A percentile compares a stretch with the other conserved stretches of the same genome.
These are phyloP conservation scores for Geotrichum australiense DNA, from an alignment of 1,139 yeast genomes.

Conservation along the genomic window DNA sequence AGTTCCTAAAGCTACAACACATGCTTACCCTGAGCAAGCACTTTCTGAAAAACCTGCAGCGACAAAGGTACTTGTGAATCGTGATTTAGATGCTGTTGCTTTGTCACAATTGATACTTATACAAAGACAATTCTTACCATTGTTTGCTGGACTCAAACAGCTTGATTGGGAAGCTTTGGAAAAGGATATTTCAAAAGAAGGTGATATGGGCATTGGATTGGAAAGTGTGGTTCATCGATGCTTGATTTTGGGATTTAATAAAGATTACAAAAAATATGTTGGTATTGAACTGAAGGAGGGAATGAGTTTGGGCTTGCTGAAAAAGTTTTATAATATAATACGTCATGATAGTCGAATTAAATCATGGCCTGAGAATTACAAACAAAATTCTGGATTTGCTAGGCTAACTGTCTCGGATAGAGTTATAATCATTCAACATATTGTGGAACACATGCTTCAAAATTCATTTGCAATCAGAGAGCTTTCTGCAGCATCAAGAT, in stretches of 20 bases:
- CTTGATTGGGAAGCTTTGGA: slow-evolving; percentile 39
- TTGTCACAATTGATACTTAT: slow-evolving; percentile 29
- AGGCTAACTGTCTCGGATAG: slow-evolving; percentile 5
- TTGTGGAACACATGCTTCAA: slow-evolving; percentile 10
- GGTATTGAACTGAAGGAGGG: background rate
- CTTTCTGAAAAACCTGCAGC: no score
- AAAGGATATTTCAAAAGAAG: slow-evolving; percentile 28
- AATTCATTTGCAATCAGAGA: slow-evolving; percentile 1
- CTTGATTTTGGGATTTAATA: slow-evolving; percentile 33
- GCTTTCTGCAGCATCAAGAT: slow-evolving; percentile 5
- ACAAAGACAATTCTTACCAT: slow-evolving; percentile 30
- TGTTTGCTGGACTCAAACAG: slow-evolving; percentile 32
- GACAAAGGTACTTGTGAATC: no score
- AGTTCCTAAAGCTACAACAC: no score
- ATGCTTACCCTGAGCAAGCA: no score
- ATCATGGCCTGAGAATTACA: slow-evolving; percentile 1
- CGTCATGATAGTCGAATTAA: no score
- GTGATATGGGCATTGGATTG: slow-evolving; percentile 27
- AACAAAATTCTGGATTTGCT: background rate
- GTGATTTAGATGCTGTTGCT: no score
- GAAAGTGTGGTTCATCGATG: slow-evolving; percentile 34
- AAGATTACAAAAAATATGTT: background rate
- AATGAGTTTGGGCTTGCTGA: background rate
- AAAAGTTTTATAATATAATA: slow-evolving; percentile 1
- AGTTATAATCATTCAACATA: slow-evolving; percentile 1